phyloP scores from a whole-genome alignment of 1,284 basidiomycete genomes.

The Boletus calvinii region DNA sequence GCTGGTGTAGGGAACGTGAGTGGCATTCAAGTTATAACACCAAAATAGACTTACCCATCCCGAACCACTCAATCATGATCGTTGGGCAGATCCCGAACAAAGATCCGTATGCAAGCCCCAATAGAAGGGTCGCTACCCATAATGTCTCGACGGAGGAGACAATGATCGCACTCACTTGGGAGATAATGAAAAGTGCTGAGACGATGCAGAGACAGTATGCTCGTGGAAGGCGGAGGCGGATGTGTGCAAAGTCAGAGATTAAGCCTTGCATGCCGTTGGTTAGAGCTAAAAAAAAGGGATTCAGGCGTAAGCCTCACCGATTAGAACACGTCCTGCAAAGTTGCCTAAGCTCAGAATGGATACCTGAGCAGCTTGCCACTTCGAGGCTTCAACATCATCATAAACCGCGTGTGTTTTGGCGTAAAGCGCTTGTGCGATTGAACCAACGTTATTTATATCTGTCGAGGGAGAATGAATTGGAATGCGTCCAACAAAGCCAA shows the following conservation, averaged over 20 bases:
- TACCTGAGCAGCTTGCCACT: slow-evolving; percentile 85
- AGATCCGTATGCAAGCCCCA: slow-evolving; percentile 77
- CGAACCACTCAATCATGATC: slow-evolving; percentile 85
- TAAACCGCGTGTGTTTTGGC: slow-evolving; percentile 63
- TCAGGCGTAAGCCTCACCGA: slow-evolving; percentile 49
- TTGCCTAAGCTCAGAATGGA: slow-evolving; percentile 85
- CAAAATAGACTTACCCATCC: slow-evolving; percentile 52
- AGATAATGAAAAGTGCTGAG: slow-evolving; percentile 63
- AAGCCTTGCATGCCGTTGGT: slow-evolving; percentile 44
- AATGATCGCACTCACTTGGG: slow-evolving; percentile 59
- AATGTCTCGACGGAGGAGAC: slow-evolving; percentile 63
- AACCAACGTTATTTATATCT: slow-evolving; percentile 97
- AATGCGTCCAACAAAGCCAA: neutral
- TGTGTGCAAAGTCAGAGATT: slow-evolving; percentile 72
- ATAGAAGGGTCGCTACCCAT: slow-evolving; percentile 73
- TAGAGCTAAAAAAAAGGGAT: neutral
- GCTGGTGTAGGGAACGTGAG: slow-evolving; percentile 34
- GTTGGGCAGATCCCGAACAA: slow-evolving; percentile 79
- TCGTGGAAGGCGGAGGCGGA: slow-evolving; percentile 58
- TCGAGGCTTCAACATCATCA: slow-evolving; percentile 63
- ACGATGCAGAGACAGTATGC: slow-evolving; percentile 72
- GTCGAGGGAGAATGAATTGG: neutral
- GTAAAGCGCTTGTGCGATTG: slow-evolving; percentile 84
- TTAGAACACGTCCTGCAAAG: slow-evolving; percentile 76
- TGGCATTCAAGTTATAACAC: neutral